phyloP scores from a whole-genome alignment of 345 rosid genomes.

The Angophora floribunda region DNA sequence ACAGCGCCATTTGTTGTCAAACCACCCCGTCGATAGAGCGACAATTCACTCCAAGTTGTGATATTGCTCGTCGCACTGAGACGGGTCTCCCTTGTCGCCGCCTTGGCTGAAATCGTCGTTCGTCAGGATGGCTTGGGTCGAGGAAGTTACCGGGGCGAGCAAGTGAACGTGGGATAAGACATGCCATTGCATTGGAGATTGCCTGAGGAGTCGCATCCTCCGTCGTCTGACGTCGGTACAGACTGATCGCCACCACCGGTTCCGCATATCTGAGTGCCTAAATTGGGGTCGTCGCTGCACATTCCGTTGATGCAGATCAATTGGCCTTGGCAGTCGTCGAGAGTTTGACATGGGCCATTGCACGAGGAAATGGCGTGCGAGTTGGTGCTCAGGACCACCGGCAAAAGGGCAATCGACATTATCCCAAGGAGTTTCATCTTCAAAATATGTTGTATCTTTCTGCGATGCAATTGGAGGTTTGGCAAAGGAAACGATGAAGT shows the following conservation, averaged over 20 bases:
- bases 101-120: conserved; percentile 28
- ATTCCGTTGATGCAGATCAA: conserved; percentile 23
- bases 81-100: conserved; percentile 15
- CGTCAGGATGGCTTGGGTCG: conserved; percentile 9
- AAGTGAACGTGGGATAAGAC: not conserved
- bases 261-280: conserved; percentile 16
- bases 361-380: conserved; percentile 19
- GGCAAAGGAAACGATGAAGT: not conserved
- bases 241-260: not conserved
- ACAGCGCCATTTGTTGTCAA: conserved; percentile 7
- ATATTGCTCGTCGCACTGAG: conserved; percentile 13
- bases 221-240: not conserved
- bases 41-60: conserved; percentile 11
- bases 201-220: conserved; percentile 6
- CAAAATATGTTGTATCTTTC: not conserved
- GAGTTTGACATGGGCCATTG: conserved; percentile 18
- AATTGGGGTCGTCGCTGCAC: conserved; percentile 22
- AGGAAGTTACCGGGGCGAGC: conserved; percentile 22
- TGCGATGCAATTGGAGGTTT: not conserved
- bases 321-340: conserved; percentile 23
- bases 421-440: not conserved
- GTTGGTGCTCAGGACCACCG: not conserved
- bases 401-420: not conserved
- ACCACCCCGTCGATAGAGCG: conserved; percentile 31
- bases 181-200: not conserved